Conservation (phyloP, 331 rosid genomes). For the Phaseolus coccineus region DNA sequence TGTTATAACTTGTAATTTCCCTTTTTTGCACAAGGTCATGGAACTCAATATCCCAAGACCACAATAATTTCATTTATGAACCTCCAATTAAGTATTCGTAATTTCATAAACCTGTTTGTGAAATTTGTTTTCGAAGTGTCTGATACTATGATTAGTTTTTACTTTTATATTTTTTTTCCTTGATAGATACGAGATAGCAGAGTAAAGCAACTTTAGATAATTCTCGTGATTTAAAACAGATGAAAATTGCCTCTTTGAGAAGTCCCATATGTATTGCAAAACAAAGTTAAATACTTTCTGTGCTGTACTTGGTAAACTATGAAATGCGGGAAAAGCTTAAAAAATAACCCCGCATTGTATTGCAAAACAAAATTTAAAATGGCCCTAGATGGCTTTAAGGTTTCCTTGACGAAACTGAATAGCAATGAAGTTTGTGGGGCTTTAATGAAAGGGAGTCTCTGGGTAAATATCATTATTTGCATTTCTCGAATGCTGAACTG, state of each 20-base stretch:
- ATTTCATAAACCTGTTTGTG: slow-evolving; percentile 24
- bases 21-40: slow-evolving; percentile 26
- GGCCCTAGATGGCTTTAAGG: slow-evolving; percentile 12
- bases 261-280: slow-evolving; percentile 15
- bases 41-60: slow-evolving; percentile 27
- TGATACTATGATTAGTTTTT: not conserved
- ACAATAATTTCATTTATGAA: slow-evolving; percentile 5
- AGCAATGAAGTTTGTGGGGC: slow-evolving; percentile 27
- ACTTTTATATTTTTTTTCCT: not conserved
- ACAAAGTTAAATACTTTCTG: not conserved
- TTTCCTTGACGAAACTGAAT: slow-evolving; percentile 37
- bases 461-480: slow-evolving; percentile 10
- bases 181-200: not conserved
- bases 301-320: not conserved
- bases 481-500: slow-evolving; percentile 13
- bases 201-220: not conserved
- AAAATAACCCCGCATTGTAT: not conserved
- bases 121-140: slow-evolving; percentile 1
- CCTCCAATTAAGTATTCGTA: slow-evolving; percentile 28
- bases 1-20: not conserved
- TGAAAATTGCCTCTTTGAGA: slow-evolving; percentile 25
- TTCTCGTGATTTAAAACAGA: slow-evolving; percentile 32
- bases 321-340: not conserved
- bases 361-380: not conserved
- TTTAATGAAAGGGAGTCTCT: slow-evolving; percentile 33